These are phyloP conservation scores for Aaosphaeria arxii DNA, from an alignment of 2,329 filamentous ascomycete species.

Conservation along the genomic window DNA sequence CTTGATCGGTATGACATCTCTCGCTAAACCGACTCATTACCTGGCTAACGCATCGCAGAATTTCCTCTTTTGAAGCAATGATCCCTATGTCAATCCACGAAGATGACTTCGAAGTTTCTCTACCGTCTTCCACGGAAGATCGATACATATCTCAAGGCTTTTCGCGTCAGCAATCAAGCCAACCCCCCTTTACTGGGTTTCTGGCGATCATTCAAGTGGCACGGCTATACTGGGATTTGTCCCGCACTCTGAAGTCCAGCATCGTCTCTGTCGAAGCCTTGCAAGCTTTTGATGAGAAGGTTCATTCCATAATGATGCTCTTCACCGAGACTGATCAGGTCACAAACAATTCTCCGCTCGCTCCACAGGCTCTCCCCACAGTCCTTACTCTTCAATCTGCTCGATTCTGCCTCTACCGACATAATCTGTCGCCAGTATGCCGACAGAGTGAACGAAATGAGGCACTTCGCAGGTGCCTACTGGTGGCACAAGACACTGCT, in stretches of 20 bases:
- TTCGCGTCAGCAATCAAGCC: constrained; percentile 34
- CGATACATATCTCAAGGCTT: constrained; percentile 62
- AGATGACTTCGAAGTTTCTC: constrained; percentile 77
- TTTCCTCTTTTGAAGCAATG: constrained; percentile 75
- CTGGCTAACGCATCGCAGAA: constrained; percentile 45
- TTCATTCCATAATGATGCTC: constrained; percentile 68
- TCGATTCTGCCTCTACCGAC: constrained; percentile 81
- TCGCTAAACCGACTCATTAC: not conserved
- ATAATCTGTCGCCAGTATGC: constrained; percentile 77
- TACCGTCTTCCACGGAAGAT: constrained; percentile 80
- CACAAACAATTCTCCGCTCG: constrained; percentile 63
- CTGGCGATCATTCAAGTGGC: constrained; percentile 79
- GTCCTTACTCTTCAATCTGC: constrained; percentile 77
- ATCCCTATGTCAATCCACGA: constrained; percentile 82
- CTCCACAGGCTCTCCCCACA: constrained; percentile 71
- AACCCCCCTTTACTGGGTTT: constrained; percentile 62
- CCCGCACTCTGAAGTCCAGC: constrained; percentile 64
- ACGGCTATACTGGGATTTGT: constrained; percentile 71
- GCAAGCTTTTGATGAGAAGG: constrained; percentile 77
- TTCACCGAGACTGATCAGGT: constrained; percentile 76
- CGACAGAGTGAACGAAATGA: constrained; percentile 62
- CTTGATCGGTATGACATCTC: constrained; percentile 66
- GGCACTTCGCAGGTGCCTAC: constrained; percentile 75
- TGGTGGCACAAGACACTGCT: constrained; percentile 74
- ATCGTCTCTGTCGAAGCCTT: constrained; percentile 65